Evolutionary conservation across 768 basidiomycete species (phyloP).

Genomic region (Russula sp.): DNA sequence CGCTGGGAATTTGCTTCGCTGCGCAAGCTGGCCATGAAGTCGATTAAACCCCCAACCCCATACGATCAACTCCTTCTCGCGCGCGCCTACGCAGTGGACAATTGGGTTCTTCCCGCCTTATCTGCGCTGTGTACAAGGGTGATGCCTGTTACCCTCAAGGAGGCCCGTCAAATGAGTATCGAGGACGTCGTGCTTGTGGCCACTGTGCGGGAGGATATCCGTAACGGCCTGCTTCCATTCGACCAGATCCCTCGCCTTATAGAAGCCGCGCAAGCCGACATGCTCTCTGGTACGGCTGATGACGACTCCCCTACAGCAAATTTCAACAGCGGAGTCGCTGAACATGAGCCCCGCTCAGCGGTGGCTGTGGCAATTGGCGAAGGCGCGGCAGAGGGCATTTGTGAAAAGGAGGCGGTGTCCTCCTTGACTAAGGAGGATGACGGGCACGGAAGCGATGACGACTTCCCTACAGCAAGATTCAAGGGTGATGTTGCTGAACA

Average conservation of each 20-base stretch:
- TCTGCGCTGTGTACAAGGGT: constrained; percentile 14
- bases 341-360: not conserved
- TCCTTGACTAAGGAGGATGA: not conserved
- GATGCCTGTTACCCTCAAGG: constrained; percentile 8
- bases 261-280: not conserved
- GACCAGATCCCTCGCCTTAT: constrained; percentile 8
- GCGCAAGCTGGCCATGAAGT: constrained; percentile 24
- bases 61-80: constrained; percentile 19
- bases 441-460: not conserved
- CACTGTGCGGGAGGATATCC: constrained; percentile 20
- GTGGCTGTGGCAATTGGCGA: not conserved
- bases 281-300: not conserved
- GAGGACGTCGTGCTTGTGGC: constrained; percentile 19
- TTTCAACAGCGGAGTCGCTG: not conserved
- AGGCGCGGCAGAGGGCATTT: not conserved
- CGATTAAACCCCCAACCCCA: constrained; percentile 13
- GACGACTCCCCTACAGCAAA: not conserved
- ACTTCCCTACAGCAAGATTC: not conserved
- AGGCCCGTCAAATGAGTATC: constrained; percentile 11
- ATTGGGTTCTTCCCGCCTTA: constrained; percentile 20
- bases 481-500: not conserved
- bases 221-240: not conserved
- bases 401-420: not conserved
- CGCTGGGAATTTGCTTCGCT: constrained; percentile 31
- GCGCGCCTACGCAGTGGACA: constrained; percentile 16